Evolutionary conservation across 495 filamentous ascomycete genomes (phyloP).

Genomic region (Penicillium silybi): DNA sequence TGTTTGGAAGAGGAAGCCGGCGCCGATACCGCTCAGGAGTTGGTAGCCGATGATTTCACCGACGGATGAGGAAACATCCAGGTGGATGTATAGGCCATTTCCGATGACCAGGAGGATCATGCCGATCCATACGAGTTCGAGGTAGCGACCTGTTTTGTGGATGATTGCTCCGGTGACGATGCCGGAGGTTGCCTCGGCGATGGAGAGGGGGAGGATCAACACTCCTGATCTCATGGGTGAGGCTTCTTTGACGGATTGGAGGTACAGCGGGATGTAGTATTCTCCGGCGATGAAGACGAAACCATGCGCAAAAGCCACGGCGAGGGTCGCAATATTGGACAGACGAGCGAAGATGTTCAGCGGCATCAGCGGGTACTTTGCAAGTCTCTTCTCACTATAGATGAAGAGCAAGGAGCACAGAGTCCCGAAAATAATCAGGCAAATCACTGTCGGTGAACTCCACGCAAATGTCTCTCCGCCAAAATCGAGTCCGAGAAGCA

Average conservation of each 20-base stretch:
- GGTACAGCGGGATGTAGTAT: constrained; percentile 58
- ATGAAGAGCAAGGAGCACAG: constrained; percentile 61
- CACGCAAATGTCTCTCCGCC: constrained; percentile 72
- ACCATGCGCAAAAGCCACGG: constrained; percentile 50
- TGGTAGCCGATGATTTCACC: constrained; percentile 51
- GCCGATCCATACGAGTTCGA: constrained; percentile 52
- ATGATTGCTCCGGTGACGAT: constrained; percentile 52
- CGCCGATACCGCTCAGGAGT: constrained; percentile 57
- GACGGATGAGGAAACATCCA: constrained; percentile 34
- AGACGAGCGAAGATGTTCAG: constrained; percentile 57
- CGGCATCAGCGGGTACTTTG: constrained; percentile 75
- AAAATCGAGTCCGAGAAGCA: constrained; percentile 72
- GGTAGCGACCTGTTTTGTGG: constrained; percentile 57
- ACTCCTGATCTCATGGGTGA: constrained; percentile 51
- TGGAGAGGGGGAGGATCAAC: constrained; percentile 48
- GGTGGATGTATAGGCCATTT: constrained; percentile 49
- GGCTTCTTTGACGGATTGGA: constrained; percentile 49
- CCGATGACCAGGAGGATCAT: constrained; percentile 44
- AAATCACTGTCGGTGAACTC: constrained; percentile 70
- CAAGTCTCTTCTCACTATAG: constrained; percentile 64
- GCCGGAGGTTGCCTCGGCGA: constrained; percentile 47
- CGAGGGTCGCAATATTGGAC: constrained; percentile 56
- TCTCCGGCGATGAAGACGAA: constrained; percentile 51
- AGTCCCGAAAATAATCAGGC: constrained; percentile 69
- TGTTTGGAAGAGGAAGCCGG: constrained; percentile 47